A percentile compares a stretch with the other conserved stretches of the same genome.
Conservation (phyloP, 257 asterid species). For the Nicotiana paniculata region DNA sequence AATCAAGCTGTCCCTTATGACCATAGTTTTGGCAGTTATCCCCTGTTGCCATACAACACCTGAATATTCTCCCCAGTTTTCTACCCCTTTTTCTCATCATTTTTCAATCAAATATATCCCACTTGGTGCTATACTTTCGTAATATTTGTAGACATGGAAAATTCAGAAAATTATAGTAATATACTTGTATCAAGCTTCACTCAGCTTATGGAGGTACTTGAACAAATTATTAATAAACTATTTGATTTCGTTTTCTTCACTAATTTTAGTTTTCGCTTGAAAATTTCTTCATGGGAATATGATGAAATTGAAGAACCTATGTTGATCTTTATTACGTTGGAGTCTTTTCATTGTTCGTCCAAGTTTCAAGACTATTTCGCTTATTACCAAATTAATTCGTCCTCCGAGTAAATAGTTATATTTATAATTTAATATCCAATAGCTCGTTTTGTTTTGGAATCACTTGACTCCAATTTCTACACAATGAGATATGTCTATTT, state of each 20-base stretch:
- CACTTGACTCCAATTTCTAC: not conserved
- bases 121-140: not conserved
- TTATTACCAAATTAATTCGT: no score
- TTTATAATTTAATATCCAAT: not conserved
- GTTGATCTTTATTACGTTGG: not conserved
- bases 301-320: not conserved
- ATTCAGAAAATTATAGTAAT: not conserved
- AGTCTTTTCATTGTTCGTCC: no score
- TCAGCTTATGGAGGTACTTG: not conserved
- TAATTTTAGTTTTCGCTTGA: not conserved
- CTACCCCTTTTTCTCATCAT: not conserved
- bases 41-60: slow-evolving; percentile 38
- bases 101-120: slow-evolving; percentile 14
- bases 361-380: no score
- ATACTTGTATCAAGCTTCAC: not conserved
- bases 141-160: not conserved
- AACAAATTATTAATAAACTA: not conserved
- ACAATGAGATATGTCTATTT: not conserved
- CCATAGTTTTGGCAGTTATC: slow-evolving; percentile 36
- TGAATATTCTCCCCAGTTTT: slow-evolving; percentile 23
- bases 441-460: not conserved
- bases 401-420: not conserved
- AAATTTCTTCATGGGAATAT: not conserved
- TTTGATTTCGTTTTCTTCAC: not conserved
- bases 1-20: slow-evolving; percentile 28